Evolutionary conservation across 331 rosid species (phyloP), one percentile per base, ranked within the genome.

Genomic region (Malus hybrid): DNA sequence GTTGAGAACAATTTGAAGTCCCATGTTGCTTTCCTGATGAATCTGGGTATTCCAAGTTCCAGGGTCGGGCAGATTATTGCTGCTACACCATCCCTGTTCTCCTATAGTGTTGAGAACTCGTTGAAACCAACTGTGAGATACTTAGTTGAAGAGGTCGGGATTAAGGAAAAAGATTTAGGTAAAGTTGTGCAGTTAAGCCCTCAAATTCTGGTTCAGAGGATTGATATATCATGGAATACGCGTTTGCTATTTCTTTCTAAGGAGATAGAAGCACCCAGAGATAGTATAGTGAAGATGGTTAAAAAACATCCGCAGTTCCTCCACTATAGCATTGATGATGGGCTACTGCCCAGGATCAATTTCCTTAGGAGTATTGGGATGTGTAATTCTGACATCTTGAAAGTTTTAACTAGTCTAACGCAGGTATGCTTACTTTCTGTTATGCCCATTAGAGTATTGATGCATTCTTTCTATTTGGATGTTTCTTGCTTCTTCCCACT

Each of bases 141-240:
- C 87, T 85, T 94, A 81, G 81, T 94, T 73, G 97, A 94, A 81
- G 97, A 94, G 81, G 97, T 94, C 5, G 99, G 97, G 78, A 94
- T 94, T 81, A 85, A 92, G 84, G 97, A 92, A 86, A 92, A 86
- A 34, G 92, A 89, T 82, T 80, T 92, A 84, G 87, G 91, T 62
- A 94, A 94, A 87, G 99, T 94, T 44, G 90, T 94, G 79, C 97
- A 94, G 80, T 77, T 94, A 73, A 94, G 99, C 84, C 99, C 99
- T 29, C 99, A 92, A 80, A 89, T 94, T 57, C 88, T 94, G 68
- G 93, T 92, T 77, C 99, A 94, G 79, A 89, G 93, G 52, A 94
- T 94, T 74, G 97, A 92, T 71, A 69, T 87, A 75, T 82, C 97
- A 46, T 92, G 97, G 97, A 94, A 94, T 77, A 70, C 88, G 52